phyloP scores from a whole-genome alignment of 2,329 filamentous ascomycete genomes.

The Gyromitra esculenta region DNA sequence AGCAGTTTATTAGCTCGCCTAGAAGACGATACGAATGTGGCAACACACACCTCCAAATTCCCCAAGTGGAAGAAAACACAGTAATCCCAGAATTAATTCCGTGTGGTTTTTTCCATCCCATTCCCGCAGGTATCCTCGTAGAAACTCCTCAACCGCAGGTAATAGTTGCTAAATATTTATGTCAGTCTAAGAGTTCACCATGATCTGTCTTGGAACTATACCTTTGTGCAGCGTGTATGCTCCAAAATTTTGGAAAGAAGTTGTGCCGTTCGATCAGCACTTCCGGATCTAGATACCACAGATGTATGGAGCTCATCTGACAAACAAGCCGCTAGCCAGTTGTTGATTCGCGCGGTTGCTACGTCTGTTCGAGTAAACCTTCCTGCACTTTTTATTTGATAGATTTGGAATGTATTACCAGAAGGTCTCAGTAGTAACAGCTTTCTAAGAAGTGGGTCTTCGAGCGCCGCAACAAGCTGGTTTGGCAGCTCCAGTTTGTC shows the following conservation, averaged over 20 bases:
- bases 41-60: constrained; percentile 66
- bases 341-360: constrained; percentile 64
- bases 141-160: constrained; percentile 64
- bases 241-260: constrained; percentile 66
- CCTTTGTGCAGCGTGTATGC: constrained; percentile 69
- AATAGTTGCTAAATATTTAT: constrained; percentile 58
- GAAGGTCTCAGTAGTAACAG: constrained; percentile 69
- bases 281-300: constrained; percentile 58
- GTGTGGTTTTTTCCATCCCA: constrained; percentile 72
- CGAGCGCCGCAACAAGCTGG: constrained; percentile 79
- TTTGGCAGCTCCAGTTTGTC: constrained; percentile 84
- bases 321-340: constrained; percentile 69
- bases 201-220: constrained; percentile 58
- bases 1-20: constrained; percentile 8
- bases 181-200: constrained; percentile 51
- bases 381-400: constrained; percentile 22
- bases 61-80: constrained; percentile 67
- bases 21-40: neutral
- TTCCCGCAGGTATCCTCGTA: constrained; percentile 65
- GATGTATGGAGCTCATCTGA: constrained; percentile 63
- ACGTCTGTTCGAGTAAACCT: constrained; percentile 62
- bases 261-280: constrained; percentile 60
- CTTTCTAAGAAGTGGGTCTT: constrained; percentile 81
- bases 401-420: constrained; percentile 34
- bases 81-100: constrained; percentile 68